A percentile compares a stretch with the other conserved stretches of the same genome.
These are phyloP conservation scores for Microdochium trichocladiopsis DNA, from an alignment of 2,329 filamentous ascomycete genomes.

Conservation along the genomic window DNA sequence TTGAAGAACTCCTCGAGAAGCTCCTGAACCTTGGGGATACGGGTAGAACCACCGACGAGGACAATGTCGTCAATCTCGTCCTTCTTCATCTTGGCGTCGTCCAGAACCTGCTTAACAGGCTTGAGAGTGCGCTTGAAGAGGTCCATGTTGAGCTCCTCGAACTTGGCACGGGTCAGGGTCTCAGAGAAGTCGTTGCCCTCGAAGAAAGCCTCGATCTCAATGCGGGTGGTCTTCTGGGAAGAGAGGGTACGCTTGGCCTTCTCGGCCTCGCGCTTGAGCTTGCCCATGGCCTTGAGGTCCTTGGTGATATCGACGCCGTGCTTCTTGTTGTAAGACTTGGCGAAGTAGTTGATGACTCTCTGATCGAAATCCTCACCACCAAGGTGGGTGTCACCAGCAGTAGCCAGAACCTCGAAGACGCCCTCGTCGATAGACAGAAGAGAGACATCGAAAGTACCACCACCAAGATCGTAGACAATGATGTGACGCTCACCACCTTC, in stretches of 20 bases:
- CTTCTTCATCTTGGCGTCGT: constrained; percentile 56
- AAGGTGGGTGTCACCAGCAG: constrained; percentile 92
- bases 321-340: constrained; percentile 99
- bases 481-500: constrained; percentile 77
- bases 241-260: constrained; percentile 98
- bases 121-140: constrained; percentile 99
- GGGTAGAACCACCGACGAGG: constrained; percentile 1
- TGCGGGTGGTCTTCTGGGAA: constrained; percentile 85
- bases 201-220: constrained; percentile 97
- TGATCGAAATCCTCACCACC: constrained; percentile 99
- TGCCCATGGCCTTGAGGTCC: constrained; percentile 97
- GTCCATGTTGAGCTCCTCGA: constrained; percentile 98
- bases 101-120: constrained; percentile 96
- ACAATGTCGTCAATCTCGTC: constrained; percentile 1
- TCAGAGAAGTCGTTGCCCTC: constrained; percentile 97
- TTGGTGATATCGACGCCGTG: constrained; percentile 86
- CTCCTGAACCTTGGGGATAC: constrained; percentile 76
- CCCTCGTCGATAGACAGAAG: constrained; percentile 87
- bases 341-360: constrained; percentile 91
- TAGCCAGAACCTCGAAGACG: constrained; percentile 91
- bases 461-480: constrained; percentile 89
- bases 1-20: constrained; percentile 94
- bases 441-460: constrained; percentile 92
- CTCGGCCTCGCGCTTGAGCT: constrained; percentile 98
- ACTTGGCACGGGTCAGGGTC: constrained; percentile 97